Evolutionary conservation across 768 basidiomycete species (phyloP), one percentile per base, ranked within the genome.

Genomic region (Russula earlei): DNA sequence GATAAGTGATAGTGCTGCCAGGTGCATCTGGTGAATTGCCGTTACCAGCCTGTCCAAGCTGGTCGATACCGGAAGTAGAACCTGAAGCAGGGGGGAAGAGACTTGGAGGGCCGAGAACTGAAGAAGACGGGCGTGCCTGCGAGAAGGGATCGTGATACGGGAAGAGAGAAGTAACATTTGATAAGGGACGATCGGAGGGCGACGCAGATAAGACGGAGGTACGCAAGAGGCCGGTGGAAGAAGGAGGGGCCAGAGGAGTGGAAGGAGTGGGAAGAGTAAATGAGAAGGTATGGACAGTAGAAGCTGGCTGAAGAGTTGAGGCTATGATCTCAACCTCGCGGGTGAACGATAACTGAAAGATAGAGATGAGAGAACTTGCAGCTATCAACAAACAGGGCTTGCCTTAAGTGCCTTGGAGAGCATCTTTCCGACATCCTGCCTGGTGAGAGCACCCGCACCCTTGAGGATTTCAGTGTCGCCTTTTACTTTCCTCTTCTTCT

Each of bases 251-350:
- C 6, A 88, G 76, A 12, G 88, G 85, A 1, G 85, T 86, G 40
- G 76, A 80, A 11, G 86, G 82, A 5, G 86, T 82, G 46, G 89
- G 85, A 46, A 92, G 78, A 8, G 80, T 84, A 66, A 97, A 97
- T 4, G 88, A 87, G 71, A 96, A 97, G 0, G 83, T 86, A 67
- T 96, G 91, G 43, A 92, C 84, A 15, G 92, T 96, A 6, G 89
- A 90, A 1, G 93, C 86, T 7, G 94, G 94, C 63, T 94, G 90
- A 10, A 94, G 78, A 0, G 91, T 91, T n/a, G 92, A 91, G 14
- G 92, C 91, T 67, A 97, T 87, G 54, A 97, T 85, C 68, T 94
- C 91, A 41, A 94, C 88, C 68, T 95, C 92, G 51, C 87, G 86
- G 34, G 89, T 83, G 69, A 94, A 93, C 8, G 91, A 91, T 43